Evolutionary conservation across 805 yeast genomes (phyloP), one percentile per base, ranked within the genome.

Genomic region (Candida endomychidarum): DNA sequence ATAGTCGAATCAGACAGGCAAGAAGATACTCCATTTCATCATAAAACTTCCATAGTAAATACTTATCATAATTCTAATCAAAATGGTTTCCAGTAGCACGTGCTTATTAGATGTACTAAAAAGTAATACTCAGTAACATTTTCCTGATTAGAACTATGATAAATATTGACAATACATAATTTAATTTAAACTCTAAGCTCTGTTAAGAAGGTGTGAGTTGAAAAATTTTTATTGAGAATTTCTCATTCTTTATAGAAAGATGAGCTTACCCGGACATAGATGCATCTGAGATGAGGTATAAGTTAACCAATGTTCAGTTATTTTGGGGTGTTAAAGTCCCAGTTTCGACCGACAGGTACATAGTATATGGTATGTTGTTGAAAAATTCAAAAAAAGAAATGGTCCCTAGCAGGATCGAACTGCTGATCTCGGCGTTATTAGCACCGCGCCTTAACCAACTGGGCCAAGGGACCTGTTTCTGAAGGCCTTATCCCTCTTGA

Each of bases 1-100:
- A 84, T 82, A 81, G 90, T 84, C 93, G 90, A 78, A 69, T 80
- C 86, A 75, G 86, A 82, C 86, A 78, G 85, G 90, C 84, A 84
- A 83, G 90, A 84, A 83, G 89, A 67, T 63, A 78, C 86, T 75
- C 61, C 65, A 49, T 54, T 54, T 69, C 74, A 67, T 67, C 75
- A 68, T 43, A 5, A 34, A 34, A 17, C 37, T 34, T 34, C 29
- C n/a, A 11, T 20, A 5, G 8, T n/a, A n/a, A n/a, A n/a, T n/a
- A n/a, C n/a, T n/a, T n/a, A n/a, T n/a, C n/a, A n/a, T n/a, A n/a
- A n/a, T n/a, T n/a, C n/a, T n/a, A n/a, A n/a, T n/a, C n/a, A n/a
- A n/a, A n/a, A n/a, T n/a, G n/a, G n/a, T n/a, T n/a, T n/a, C n/a
- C n/a, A n/a, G n/a, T n/a, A n/a, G n/a, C n/a, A n/a, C n/a, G n/a